These are phyloP conservation scores for Terfezia boudieri DNA, from an alignment of 495 filamentous ascomycete species.

Conservation along the genomic window DNA sequence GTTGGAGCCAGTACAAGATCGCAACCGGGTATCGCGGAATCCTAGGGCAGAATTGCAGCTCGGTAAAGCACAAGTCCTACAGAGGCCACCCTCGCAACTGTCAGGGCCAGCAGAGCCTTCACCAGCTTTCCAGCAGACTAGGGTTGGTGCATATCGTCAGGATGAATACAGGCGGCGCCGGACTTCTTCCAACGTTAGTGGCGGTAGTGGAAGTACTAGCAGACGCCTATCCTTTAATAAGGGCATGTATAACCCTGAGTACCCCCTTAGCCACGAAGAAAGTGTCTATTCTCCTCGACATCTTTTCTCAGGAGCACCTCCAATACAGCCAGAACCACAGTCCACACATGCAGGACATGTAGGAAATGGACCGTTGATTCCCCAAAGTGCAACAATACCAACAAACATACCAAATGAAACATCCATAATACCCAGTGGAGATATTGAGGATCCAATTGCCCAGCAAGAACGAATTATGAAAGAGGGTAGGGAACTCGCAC, in stretches of 20 bases:
- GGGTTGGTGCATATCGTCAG: constrained; percentile 13
- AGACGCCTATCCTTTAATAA: constrained; percentile 16
- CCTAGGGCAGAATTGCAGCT: constrained; percentile 36
- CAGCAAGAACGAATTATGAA: constrained; percentile 71
- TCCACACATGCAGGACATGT: background rate
- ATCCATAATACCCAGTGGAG: background rate
- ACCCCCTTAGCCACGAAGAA: constrained; percentile 19
- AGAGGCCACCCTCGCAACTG: constrained; percentile 39
- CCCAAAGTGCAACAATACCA: background rate
- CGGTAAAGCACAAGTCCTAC: constrained; percentile 58
- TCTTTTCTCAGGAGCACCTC: constrained; percentile 18
- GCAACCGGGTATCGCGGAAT: constrained; percentile 36
- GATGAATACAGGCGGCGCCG: constrained; percentile 54
- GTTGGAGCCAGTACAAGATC: constrained; percentile 71
- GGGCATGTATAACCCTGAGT: constrained; percentile 1
- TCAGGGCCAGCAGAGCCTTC: constrained; percentile 71
- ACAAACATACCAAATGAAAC: background rate
- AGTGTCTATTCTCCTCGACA: constrained; percentile 18
- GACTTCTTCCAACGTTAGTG: constrained; percentile 86
- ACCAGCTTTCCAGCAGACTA: constrained; percentile 70
- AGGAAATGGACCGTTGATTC: background rate
- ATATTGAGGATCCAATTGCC: constrained; percentile 36
- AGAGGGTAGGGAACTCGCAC: constrained; percentile 51
- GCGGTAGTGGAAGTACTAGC: constrained; percentile 53
- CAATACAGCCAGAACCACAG: background rate